A percentile compares a stretch with the other conserved stretches of the same genome.
Evolutionary conservation across 1,139 yeast species (phyloP).

Genomic region (Hemisphaericaspora subhashii): DNA sequence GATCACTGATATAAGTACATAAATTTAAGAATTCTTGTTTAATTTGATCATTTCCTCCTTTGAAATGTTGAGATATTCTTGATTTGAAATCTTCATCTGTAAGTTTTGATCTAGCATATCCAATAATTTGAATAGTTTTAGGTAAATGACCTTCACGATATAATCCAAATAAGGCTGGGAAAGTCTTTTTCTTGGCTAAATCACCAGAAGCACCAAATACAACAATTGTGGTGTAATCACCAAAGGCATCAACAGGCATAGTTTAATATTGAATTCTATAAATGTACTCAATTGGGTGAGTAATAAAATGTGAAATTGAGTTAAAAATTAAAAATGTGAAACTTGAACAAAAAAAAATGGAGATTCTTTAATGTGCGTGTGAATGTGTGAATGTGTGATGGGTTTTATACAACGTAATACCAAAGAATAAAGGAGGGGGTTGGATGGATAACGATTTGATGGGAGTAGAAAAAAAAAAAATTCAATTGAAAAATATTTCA

Average conservation of each 20-base stretch:
- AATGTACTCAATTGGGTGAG: background rate
- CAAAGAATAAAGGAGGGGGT: no score
- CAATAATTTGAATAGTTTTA: constrained; percentile 68
- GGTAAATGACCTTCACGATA: constrained; percentile 80
- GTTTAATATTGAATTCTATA: background rate
- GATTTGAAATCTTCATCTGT: constrained; percentile 62
- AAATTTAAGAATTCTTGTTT: constrained; percentile 64
- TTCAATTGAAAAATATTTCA: no score
- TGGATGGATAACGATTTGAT: no score
- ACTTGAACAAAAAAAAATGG: background rate
- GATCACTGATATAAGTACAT: constrained; percentile 71
- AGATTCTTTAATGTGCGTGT: no score
- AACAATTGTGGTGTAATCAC: constrained; percentile 68
- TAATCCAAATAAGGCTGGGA: constrained; percentile 75
- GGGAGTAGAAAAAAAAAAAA: no score
- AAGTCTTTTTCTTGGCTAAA: constrained; percentile 93
- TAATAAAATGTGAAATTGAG: background rate
- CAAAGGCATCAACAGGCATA: constrained; percentile 36
- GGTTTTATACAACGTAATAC: no score
- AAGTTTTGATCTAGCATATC: constrained; percentile 87
- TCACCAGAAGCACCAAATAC: constrained; percentile 98
- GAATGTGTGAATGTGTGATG: no score
- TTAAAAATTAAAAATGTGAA: background rate
- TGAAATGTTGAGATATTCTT: constrained; percentile 67
- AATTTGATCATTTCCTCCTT: constrained; percentile 49